Conservation (phyloP, 345 rosid genomes). For the Eucalyptus dawsonii region DNA sequence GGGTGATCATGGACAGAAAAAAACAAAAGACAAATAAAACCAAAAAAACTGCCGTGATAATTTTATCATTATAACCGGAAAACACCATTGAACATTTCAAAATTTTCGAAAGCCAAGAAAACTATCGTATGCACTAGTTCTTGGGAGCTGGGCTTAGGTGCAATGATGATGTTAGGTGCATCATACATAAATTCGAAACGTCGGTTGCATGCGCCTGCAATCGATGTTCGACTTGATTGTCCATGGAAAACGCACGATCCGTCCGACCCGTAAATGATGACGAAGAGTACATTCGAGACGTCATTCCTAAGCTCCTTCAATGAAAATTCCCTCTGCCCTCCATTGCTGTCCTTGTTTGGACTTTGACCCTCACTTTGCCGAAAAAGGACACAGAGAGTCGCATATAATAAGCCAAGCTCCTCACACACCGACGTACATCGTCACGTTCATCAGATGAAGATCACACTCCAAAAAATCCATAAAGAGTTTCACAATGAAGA, state of each 20-base stretch:
- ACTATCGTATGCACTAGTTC: neutral
- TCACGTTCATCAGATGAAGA: neutral
- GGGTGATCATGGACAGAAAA: too few species aligned
- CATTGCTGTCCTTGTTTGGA: neutral
- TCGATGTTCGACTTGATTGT: neutral
- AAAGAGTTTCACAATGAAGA: neutral
- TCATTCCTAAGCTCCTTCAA: neutral
- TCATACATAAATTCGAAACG: neutral
- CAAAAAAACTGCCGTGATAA: neutral
- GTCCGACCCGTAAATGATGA: neutral
- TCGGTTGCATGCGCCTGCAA: neutral
- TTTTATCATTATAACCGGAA: neutral
- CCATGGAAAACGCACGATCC: neutral
- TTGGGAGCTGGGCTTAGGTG: neutral
- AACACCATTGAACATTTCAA: neutral
- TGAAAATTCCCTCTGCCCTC: neutral
- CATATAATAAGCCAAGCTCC: neutral
- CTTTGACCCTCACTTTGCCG: neutral
- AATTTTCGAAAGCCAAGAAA: neutral
- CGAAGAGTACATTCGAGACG: neutral
- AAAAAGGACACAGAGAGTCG: neutral
- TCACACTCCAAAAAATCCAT: neutral
- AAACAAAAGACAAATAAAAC: too few species aligned
- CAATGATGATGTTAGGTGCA: neutral
- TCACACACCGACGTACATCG: neutral